These are phyloP conservation scores for Salix exigua DNA, from an alignment of 345 rosid species.

Conservation along the genomic window DNA sequence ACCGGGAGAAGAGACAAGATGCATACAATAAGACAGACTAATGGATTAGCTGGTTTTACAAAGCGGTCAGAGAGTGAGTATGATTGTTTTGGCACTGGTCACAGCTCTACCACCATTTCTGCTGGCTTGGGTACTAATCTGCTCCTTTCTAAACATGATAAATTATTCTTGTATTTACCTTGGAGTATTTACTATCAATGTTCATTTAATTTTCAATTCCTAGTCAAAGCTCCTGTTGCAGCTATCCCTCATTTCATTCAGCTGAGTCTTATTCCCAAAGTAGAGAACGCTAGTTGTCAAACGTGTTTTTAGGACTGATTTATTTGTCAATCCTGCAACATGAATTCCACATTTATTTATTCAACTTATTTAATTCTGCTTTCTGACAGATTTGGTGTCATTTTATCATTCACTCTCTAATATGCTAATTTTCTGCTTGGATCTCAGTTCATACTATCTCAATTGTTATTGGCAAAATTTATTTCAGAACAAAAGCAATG, in stretches of 20 bases:
- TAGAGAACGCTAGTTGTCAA: not conserved
- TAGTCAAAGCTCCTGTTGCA: not conserved
- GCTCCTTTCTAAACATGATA: not conserved
- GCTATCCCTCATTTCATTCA: not conserved
- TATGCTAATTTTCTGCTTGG: not conserved
- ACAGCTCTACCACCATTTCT: constrained; percentile 90
- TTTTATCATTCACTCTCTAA: not conserved
- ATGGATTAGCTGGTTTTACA: constrained; percentile 85
- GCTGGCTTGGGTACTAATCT: constrained; percentile 75
- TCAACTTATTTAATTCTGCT: not conserved
- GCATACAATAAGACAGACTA: constrained; percentile 83
- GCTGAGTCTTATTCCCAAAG: not conserved
- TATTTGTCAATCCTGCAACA: not conserved
- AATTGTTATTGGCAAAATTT: not conserved
- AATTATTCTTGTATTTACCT: not conserved
- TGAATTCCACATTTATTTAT: not conserved
- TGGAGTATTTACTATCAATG: not conserved
- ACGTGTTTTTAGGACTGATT: not conserved
- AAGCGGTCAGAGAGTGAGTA: constrained; percentile 88
- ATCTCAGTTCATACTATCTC: not conserved
- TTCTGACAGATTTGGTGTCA: no score
- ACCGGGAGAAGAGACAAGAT: constrained; percentile 93
- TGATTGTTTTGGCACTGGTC: constrained; percentile 94
- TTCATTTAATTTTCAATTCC: not conserved
- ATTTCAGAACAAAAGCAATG: not conserved